Evolutionary conservation across 1,139 yeast species (phyloP).

Genomic region (Blastobotrys illinoisensis): DNA sequence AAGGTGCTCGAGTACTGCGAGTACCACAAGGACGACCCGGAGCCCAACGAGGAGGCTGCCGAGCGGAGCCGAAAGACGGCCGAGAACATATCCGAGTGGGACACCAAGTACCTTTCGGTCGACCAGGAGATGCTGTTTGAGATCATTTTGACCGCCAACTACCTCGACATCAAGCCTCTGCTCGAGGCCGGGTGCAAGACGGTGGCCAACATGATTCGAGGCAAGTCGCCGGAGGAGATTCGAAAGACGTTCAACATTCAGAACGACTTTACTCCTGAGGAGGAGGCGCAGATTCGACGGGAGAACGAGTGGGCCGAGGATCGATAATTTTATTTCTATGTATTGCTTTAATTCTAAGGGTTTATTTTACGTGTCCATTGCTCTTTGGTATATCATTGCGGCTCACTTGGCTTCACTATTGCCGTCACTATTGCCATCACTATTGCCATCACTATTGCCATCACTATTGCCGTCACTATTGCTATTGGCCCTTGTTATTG

Average conservation of each 20-base stretch:
- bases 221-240: constrained; percentile 90
- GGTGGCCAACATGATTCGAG: constrained; percentile 97
- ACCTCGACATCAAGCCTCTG: constrained; percentile 86
- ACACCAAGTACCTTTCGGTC: constrained; percentile 87
- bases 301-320: constrained; percentile 99
- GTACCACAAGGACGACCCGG: constrained; percentile 75
- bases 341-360: neutral
- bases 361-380: too few relatives aligned
- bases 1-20: constrained; percentile 97
- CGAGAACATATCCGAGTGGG: constrained; percentile 80
- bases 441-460: too few relatives aligned
- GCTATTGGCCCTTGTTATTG: too few relatives aligned
- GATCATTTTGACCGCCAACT: constrained; percentile 92
- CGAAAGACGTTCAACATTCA: constrained; percentile 93
- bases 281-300: constrained; percentile 94
- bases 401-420: too few relatives aligned
- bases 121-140: constrained; percentile 99
- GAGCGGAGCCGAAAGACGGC: constrained; percentile 33
- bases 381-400: too few relatives aligned
- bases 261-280: constrained; percentile 96
- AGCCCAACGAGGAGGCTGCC: constrained; percentile 63
- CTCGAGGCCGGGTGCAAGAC: constrained; percentile 95
- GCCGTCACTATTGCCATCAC: too few relatives aligned
- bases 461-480: too few relatives aligned
- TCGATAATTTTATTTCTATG: constrained; percentile 43